These are phyloP conservation scores for Penicillium palitans DNA, from an alignment of 2,329 filamentous ascomycete species.

Conservation along the genomic window DNA sequence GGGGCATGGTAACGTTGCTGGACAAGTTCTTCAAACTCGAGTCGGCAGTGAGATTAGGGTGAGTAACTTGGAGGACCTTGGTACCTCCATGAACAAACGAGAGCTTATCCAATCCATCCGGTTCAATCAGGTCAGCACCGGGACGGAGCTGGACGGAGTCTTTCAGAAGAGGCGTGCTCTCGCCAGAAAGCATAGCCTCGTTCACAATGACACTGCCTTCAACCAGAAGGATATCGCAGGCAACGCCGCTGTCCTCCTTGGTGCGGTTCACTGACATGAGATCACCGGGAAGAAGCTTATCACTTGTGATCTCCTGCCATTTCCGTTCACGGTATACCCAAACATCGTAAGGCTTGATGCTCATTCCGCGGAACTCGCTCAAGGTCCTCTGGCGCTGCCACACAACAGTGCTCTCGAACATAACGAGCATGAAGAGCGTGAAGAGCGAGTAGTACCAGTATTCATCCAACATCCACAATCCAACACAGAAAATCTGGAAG, in stretches of 20 bases:
- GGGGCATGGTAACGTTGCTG: slow-evolving; percentile 78
- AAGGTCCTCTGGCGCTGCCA: slow-evolving; percentile 97
- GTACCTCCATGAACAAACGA: slow-evolving; percentile 95
- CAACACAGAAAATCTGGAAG: slow-evolving; percentile 98
- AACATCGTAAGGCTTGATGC: slow-evolving; percentile 96
- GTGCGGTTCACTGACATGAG: slow-evolving; percentile 88
- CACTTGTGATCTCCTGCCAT: slow-evolving; percentile 86
- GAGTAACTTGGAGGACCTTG: slow-evolving; percentile 93
- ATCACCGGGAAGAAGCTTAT: slow-evolving; percentile 89
- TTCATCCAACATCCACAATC: slow-evolving; percentile 97
- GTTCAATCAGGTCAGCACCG: slow-evolving; percentile 73
- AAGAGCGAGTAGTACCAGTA: slow-evolving; percentile 99
- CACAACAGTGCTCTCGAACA: slow-evolving; percentile 96
- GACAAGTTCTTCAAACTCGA: slow-evolving; percentile 64
- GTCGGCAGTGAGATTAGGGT: slow-evolving; percentile 71
- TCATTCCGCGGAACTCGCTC: slow-evolving; percentile 97
- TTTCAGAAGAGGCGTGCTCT: slow-evolving; percentile 95
- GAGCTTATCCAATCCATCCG: slow-evolving; percentile 93
- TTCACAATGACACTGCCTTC: slow-evolving; percentile 97
- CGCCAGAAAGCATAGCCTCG: slow-evolving; percentile 97
- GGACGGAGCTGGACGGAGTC: slow-evolving; percentile 92
- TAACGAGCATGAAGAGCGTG: slow-evolving; percentile 96
- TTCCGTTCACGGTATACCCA: slow-evolving; percentile 85
- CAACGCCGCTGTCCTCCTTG: slow-evolving; percentile 95
- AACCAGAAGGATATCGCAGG: slow-evolving; percentile 93